Evolutionary conservation across 2,329 filamentous ascomycete genomes (phyloP).

Genomic region (Colletotrichum horii): DNA sequence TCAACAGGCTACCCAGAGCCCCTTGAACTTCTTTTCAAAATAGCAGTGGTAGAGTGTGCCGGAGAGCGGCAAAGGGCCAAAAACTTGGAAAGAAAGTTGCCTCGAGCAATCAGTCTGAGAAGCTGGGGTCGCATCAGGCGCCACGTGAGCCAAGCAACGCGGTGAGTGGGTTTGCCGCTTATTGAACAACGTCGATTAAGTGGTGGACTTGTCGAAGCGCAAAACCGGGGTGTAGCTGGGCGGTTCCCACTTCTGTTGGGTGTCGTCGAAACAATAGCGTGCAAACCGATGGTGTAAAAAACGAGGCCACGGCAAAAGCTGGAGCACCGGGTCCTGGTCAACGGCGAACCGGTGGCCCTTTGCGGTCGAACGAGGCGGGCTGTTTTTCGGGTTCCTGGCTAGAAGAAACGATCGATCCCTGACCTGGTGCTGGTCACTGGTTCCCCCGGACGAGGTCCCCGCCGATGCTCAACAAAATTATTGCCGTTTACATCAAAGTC

Average conservation of each 20-base stretch:
- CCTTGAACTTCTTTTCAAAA: neutral
- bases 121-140: constrained; percentile 8
- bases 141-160: constrained; percentile 19
- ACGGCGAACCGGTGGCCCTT: neutral
- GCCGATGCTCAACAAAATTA: constrained; percentile 13
- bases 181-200: constrained; percentile 1
- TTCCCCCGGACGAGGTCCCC: neutral
- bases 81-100: neutral
- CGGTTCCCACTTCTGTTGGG: constrained; percentile 17
- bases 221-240: constrained; percentile 1
- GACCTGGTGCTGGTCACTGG: neutral
- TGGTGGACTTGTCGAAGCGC: neutral
- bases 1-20: neutral
- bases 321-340: neutral
- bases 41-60: neutral
- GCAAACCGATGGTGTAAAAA: neutral
- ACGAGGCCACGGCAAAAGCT: neutral
- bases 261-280: constrained; percentile 10
- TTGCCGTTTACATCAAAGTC: neutral
- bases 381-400: neutral
- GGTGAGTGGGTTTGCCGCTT: constrained; percentile 2
- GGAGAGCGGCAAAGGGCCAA: neutral
- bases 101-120: neutral
- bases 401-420: neutral
- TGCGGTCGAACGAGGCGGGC: neutral